Conservation (phyloP, 106 monocot genomes). For the Dendrobium officinale region DNA sequence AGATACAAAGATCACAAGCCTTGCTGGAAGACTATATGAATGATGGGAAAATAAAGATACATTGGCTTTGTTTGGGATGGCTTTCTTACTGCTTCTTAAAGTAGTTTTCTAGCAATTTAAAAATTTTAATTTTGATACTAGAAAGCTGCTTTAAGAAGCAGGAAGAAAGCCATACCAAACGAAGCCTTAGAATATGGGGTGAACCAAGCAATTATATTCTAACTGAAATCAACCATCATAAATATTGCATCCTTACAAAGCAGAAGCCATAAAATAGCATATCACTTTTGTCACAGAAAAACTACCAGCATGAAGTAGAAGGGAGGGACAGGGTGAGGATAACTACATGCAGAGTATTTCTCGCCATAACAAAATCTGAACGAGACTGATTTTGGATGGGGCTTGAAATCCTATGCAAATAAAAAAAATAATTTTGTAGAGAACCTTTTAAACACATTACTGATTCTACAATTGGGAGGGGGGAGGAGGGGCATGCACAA, state of each 20-base stretch:
- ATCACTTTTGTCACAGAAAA: not conserved
- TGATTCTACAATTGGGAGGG: not conserved
- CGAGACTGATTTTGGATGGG: conserved; percentile 70
- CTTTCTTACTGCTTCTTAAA: too few species aligned
- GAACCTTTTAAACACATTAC: not conserved
- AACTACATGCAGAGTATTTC: conserved; percentile 66
- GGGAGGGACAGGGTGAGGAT: not conserved
- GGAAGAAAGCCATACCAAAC: too few species aligned
- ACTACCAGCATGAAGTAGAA: not conserved
- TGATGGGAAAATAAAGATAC: too few species aligned
- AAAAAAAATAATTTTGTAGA: not conserved
- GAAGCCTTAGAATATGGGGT: too few species aligned
- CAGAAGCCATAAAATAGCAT: not conserved
- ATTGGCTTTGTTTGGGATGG: too few species aligned
- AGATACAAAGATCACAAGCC: too few species aligned
- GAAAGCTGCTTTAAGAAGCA: too few species aligned
- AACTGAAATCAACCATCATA: conserved; percentile 24
- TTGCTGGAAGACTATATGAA: too few species aligned
- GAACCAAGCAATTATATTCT: not conserved
- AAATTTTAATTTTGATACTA: too few species aligned
- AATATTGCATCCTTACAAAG: conserved; percentile 21
- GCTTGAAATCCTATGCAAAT: conserved; percentile 74
- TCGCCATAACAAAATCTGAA: conserved; percentile 65
- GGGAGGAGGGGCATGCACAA: too few species aligned
- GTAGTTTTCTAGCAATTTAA: too few species aligned